Evolutionary conservation across 805 yeast species (phyloP), one percentile per base, ranked within the genome.

Genomic region (Scheffersomyces coipomensis): DNA sequence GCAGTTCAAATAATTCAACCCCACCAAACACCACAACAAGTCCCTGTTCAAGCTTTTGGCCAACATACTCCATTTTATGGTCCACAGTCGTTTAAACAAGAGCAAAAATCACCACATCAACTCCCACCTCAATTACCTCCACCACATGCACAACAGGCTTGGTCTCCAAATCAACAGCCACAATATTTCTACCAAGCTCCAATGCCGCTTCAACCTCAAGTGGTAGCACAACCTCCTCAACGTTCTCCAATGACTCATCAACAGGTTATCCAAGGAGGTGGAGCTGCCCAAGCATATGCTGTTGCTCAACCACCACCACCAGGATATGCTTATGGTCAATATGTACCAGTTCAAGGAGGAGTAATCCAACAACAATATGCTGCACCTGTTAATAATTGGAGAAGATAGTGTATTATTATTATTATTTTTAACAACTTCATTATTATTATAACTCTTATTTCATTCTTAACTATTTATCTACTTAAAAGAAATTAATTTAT

Each of bases 271-370:
- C 53, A 48, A 27, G 30, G 18, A n/a, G 30, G 30, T 12, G 37
- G 44, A 25, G 49, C 32, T 10, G 34, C 43, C 6, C 55, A 49
- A 8, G 42, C 46, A 8, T 57, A 51, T n/a, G 55, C 58, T 15
- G 59, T 62, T 8, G 69, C 63, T n/a, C 58, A 51, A 15, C 60
- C 55, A n/a, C 59, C 57, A 18, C 66, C 67, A 8, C 71, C 68
- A 13, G 68, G 67, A 1, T 66, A 63, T 40, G 55, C 64, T 7
- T 68, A 66, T 44, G 64, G 62, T n/a, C 67, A 58, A 37, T 65
- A 64, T 40, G 52, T 58, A 33, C 67, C 69, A 1, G 44, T 62
- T 39, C 66, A 56, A 18, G 66, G 65, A 7, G 63, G 61, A 8
- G 53, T 60, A 37, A 53, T 59, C 10, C 38, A 45, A 3, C 49